Evolutionary conservation across 2,329 filamentous ascomycete genomes (phyloP).

Genomic region (Phialophora tarda): DNA sequence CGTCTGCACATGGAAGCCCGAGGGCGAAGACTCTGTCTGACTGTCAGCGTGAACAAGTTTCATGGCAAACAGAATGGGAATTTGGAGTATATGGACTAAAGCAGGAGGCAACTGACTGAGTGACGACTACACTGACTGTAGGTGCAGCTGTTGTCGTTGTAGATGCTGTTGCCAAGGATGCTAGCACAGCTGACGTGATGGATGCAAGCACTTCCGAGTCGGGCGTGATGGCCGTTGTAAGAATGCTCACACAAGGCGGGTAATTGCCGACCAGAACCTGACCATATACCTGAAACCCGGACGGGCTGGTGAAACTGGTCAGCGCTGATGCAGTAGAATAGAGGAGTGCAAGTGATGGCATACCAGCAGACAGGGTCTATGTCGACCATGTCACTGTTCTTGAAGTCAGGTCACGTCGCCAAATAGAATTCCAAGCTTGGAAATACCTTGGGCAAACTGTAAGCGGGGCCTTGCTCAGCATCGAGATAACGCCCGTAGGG

Average conservation of each 20-base stretch:
- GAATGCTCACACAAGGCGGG: slow-evolving; percentile 27
- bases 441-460: slow-evolving; percentile 32
- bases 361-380: slow-evolving; percentile 34
- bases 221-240: slow-evolving; percentile 27
- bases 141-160: slow-evolving; percentile 23
- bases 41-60: background rate
- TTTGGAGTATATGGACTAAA: background rate
- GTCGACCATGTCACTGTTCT: slow-evolving; percentile 31
- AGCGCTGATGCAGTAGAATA: background rate
- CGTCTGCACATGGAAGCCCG: slow-evolving; percentile 31
- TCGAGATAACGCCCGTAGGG: slow-evolving; percentile 30
- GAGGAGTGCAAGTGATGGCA: background rate
- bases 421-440: background rate
- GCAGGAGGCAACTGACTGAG: slow-evolving; percentile 23
- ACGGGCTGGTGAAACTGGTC: slow-evolving; percentile 19
- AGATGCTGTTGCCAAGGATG: slow-evolving; percentile 24
- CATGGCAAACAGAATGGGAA: background rate
- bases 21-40: slow-evolving; percentile 31
- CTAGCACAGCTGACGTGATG: slow-evolving; percentile 28
- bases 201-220: slow-evolving; percentile 29
- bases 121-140: slow-evolving; percentile 29
- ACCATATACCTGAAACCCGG: slow-evolving; percentile 27
- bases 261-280: slow-evolving; percentile 31
- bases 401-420: slow-evolving; percentile 7
- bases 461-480: slow-evolving; percentile 30